phyloP scores from a whole-genome alignment of 805 yeast species.

The Kodamaea restingae region DNA sequence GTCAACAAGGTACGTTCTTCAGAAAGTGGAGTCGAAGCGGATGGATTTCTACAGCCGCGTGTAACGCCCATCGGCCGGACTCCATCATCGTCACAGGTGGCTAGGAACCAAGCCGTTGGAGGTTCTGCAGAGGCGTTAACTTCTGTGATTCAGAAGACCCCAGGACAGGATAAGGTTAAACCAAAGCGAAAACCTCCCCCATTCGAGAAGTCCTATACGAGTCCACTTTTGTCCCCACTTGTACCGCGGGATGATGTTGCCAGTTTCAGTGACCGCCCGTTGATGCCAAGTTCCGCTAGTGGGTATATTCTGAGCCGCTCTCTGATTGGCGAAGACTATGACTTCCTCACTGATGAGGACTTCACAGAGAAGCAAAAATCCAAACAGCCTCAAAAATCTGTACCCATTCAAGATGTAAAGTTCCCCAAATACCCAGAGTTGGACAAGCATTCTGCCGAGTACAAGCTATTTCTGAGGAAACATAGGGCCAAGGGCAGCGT shows the following conservation, averaged over 20 bases:
- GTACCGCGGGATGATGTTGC: constrained; percentile 8
- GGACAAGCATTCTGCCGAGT: constrained; percentile 1
- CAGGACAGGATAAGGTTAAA: constrained; percentile 7
- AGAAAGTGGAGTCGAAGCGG: background rate
- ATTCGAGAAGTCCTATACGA: constrained; percentile 1
- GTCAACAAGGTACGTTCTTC: background rate
- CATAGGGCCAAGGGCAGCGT: constrained; percentile 7
- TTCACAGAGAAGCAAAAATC: constrained; percentile 1
- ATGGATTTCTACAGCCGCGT: background rate
- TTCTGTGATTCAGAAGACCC: constrained; percentile 7
- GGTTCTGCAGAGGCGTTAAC: constrained; percentile 18
- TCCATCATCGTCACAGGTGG: constrained; percentile 11
- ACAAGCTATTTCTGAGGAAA: constrained; percentile 20
- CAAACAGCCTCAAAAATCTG: background rate
- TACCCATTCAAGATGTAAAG: constrained; percentile 10
- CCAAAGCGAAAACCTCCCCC: constrained; percentile 31
- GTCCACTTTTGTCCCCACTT: constrained; percentile 2
- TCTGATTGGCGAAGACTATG: constrained; percentile 9
- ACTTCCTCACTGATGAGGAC: constrained; percentile 5
- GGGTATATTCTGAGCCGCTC: constrained; percentile 10
- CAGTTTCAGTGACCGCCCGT: constrained; percentile 3
- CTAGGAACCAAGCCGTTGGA: constrained; percentile 21
- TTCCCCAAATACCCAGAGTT: constrained; percentile 34
- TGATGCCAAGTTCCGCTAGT: constrained; percentile 3
- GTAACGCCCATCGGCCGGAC: background rate